Percentiles rank a stretch among this genome's conserved stretches.
Evolutionary conservation across 1,284 basidiomycete genomes (phyloP).

Genomic region (Irpex sp.): DNA sequence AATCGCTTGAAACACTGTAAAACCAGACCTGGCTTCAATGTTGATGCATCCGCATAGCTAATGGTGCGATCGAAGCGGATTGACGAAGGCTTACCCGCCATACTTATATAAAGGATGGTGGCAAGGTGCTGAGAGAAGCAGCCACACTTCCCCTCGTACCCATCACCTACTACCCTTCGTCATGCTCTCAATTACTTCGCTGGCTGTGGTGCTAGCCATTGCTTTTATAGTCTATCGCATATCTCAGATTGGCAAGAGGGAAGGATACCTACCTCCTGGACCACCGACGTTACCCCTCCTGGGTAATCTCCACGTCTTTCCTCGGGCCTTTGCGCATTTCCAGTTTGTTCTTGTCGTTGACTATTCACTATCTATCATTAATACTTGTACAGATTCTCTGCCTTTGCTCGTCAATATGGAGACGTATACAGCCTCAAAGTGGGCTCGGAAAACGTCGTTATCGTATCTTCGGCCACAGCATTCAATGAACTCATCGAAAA

Average conservation of each 20-base stretch:
- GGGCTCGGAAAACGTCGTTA: constrained; percentile 7
- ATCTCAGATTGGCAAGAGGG: background rate
- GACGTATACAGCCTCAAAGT: constrained; percentile 27
- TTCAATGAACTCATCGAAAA: background rate
- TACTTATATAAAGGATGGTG: too few relatives aligned
- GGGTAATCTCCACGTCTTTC: constrained; percentile 28
- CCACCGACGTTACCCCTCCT: constrained; percentile 30
- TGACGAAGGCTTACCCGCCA: too few relatives aligned
- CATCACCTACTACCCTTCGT: too few relatives aligned
- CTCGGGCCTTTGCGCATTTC: constrained; percentile 20
- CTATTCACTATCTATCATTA: background rate
- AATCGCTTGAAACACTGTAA: too few relatives aligned
- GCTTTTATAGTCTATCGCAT: background rate
- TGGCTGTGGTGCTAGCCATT: background rate
- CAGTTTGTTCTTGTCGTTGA: constrained; percentile 13
- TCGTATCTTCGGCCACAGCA: background rate
- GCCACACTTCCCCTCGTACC: too few relatives aligned
- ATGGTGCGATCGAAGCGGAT: too few relatives aligned
- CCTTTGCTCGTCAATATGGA: constrained; percentile 26
- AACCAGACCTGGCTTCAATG: too few relatives aligned
- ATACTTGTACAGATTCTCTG: constrained; percentile 13
- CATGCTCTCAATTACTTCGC: too few relatives aligned
- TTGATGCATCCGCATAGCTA: too few relatives aligned
- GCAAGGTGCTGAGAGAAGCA: too few relatives aligned
- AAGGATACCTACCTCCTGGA: constrained; percentile 20